A percentile compares a stretch with the other conserved stretches of the same genome.
Conservation (phyloP, 1,284 basidiomycete species). For the Leccinum brunneo-olivaceum region DNA sequence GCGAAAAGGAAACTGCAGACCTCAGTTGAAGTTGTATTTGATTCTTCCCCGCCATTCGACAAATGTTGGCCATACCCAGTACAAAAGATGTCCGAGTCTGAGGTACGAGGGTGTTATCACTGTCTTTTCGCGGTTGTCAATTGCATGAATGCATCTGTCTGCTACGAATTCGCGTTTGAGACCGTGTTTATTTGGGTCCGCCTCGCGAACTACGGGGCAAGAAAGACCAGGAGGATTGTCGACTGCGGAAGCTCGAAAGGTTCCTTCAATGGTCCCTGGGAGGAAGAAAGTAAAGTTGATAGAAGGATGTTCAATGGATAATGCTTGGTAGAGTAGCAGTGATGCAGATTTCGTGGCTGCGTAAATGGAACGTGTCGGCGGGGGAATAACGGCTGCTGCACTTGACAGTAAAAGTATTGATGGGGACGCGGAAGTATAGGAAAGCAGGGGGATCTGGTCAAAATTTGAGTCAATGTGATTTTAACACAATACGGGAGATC, state of each 20-base stretch:
- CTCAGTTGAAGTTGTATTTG: constrained; percentile 52
- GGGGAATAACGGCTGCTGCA: constrained; percentile 73
- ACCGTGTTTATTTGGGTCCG: constrained; percentile 49
- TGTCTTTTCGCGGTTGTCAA: constrained; percentile 48
- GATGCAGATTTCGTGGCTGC: constrained; percentile 80
- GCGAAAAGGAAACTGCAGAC: not conserved
- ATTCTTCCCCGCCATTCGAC: constrained; percentile 49
- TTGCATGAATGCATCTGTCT: constrained; percentile 46
- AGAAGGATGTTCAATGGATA: constrained; percentile 71
- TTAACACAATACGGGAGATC: constrained; percentile 21
- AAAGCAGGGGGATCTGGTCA: constrained; percentile 70
- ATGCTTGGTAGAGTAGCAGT: constrained; percentile 70
- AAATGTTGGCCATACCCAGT: constrained; percentile 56
- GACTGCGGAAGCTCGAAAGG: constrained; percentile 74
- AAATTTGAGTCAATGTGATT: not conserved
- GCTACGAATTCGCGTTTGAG: constrained; percentile 54
- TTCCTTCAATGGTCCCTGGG: constrained; percentile 65
- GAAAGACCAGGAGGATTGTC: constrained; percentile 42
- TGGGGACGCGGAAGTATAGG: constrained; percentile 61
- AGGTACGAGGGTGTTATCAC: constrained; percentile 50
- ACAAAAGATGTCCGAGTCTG: constrained; percentile 44
- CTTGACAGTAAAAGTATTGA: constrained; percentile 78
- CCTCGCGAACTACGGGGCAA: constrained; percentile 34
- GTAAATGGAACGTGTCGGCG: constrained; percentile 84
- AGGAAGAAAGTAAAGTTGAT: constrained; percentile 55